Conservation (phyloP, 345 rosid genomes). For the Eucalyptus albens region DNA sequence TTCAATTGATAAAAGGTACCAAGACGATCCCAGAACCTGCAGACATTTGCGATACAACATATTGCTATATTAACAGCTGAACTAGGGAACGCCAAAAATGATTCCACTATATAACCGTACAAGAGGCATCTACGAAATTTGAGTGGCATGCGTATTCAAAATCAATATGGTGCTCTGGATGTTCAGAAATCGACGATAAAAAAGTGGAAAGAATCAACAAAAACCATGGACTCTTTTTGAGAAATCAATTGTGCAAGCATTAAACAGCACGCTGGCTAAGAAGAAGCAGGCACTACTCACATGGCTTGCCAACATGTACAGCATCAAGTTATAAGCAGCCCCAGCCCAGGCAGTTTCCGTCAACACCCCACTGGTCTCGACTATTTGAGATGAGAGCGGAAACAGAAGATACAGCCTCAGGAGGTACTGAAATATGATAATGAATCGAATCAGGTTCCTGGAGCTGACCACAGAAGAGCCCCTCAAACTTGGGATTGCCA, state of each 20-base stretch:
- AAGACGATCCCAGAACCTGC: slow-evolving; percentile 34
- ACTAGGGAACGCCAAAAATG: not conserved
- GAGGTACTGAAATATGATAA: slow-evolving; percentile 33
- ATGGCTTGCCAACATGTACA: slow-evolving; percentile 43
- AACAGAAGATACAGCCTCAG: slow-evolving; percentile 36
- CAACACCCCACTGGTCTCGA: slow-evolving; percentile 27
- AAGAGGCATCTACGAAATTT: not conserved
- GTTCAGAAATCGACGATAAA: not conserved
- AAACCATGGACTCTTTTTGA: not conserved
- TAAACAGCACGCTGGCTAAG: not conserved
- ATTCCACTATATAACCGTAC: not conserved
- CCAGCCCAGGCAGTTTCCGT: slow-evolving; percentile 43
- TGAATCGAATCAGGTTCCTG: slow-evolving; percentile 14
- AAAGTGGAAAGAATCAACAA: not conserved
- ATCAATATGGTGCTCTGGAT: not conserved
- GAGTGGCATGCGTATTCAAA: not conserved
- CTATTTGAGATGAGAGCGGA: slow-evolving; percentile 36
- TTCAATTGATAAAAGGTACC: slow-evolving; percentile 37
- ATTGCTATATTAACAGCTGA: not conserved
- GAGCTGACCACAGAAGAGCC: slow-evolving; percentile 1
- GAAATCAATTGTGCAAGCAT: not conserved
- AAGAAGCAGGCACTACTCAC: slow-evolving; percentile 5
- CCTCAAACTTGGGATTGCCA: slow-evolving; percentile 20
- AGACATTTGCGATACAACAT: not conserved
- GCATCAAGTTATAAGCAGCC: slow-evolving; percentile 38